phyloP scores from a whole-genome alignment of 352 stramenopile genomes.

The Globisporangium iwayamae region DNA sequence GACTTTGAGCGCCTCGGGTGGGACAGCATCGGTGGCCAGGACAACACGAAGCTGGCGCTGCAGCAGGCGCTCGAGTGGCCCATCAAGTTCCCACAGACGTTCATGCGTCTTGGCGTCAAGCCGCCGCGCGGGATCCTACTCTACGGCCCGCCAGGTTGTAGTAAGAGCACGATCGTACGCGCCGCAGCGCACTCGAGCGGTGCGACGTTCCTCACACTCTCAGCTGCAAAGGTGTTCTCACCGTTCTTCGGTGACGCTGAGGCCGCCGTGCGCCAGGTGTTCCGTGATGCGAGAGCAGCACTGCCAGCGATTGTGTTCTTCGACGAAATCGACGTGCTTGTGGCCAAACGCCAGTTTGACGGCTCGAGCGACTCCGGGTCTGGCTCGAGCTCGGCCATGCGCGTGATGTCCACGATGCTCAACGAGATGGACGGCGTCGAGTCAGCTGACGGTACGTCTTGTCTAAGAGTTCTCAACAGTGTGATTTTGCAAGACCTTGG shows the following conservation, averaged over 20 bases:
- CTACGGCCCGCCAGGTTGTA: slow-evolving; percentile 88
- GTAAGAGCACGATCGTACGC: slow-evolving; percentile 88
- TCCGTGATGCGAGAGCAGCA: slow-evolving; percentile 69
- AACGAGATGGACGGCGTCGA: slow-evolving; percentile 98
- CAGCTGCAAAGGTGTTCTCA: slow-evolving; percentile 85
- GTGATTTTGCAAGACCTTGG: not conserved
- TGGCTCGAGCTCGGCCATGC: slow-evolving; percentile 65
- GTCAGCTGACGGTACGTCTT: slow-evolving; percentile 72
- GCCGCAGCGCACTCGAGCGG: slow-evolving; percentile 72
- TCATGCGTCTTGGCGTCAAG: slow-evolving; percentile 63
- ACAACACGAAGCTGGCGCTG: slow-evolving; percentile 65
- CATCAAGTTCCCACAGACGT: slow-evolving; percentile 69
- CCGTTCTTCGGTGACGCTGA: slow-evolving; percentile 89
- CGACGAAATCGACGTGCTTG: slow-evolving; percentile 86
- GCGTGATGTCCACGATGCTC: slow-evolving; percentile 96
- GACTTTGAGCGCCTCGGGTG: slow-evolving; percentile 58
- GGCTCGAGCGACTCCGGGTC: slow-evolving; percentile 28
- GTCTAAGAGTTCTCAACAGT: not conserved
- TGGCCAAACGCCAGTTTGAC: slow-evolving; percentile 75
- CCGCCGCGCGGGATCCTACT: slow-evolving; percentile 81
- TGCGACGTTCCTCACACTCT: slow-evolving; percentile 85
- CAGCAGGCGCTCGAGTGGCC: slow-evolving; percentile 89
- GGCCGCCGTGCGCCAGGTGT: slow-evolving; percentile 73
- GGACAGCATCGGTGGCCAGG: slow-evolving; percentile 75
- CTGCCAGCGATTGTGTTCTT: slow-evolving; percentile 92